Base-by-base conservation (phyloP, 768 basidiomycete species). In the Termitomyces sp. region DNA sequence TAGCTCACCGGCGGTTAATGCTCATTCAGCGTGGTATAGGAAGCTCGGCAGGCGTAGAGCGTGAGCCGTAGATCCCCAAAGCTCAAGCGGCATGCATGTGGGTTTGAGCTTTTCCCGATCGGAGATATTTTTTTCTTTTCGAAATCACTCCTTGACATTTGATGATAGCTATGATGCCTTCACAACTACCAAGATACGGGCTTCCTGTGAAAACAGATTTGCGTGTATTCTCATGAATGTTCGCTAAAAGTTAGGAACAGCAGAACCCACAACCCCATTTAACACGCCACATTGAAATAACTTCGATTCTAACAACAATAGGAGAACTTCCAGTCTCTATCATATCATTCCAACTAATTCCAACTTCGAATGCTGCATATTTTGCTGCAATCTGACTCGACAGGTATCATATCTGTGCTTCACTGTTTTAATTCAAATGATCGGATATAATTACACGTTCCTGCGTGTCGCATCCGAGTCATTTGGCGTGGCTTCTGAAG, bases 1-100 rank as follows among this genome's bases (percentile, higher is more conserved):
- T 44, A 59, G 48, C 58, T 55, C 41, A 27, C 58, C 58, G 54
- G 58, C 58, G 53, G 54, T 47, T 55, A 48, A 55, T 22, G 1
- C 24, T 22, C 20, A 50, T 37, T 20, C 13, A 46, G 27, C 34
- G 37, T 54, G 24, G 33, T 41, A 36, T 13, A 31, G 31, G n/a
- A 48, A 22, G 18, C 20, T 20, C 12, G 42, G 27, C 24, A 56
- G 22, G 55, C 27, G 46, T 30, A 8, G 36, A 39, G 27, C 47
- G 12, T 49, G 44, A 37, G 24, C 18, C 20, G 33, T 39, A 55
- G 5, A 20, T 46, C 33, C n/a, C n/a, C n/a, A n/a, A n/a, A n/a
- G n/a, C n/a, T 55, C 42, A 41, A 42, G 27, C 12, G 39, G 39
- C 53, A 54, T 42, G 53, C 53, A n/a, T 20, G 39, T 27, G 31